Evolutionary conservation across 768 basidiomycete genomes (phyloP), one percentile per base, ranked within the genome.

Genomic region (Gloeostereum incarnatum): DNA sequence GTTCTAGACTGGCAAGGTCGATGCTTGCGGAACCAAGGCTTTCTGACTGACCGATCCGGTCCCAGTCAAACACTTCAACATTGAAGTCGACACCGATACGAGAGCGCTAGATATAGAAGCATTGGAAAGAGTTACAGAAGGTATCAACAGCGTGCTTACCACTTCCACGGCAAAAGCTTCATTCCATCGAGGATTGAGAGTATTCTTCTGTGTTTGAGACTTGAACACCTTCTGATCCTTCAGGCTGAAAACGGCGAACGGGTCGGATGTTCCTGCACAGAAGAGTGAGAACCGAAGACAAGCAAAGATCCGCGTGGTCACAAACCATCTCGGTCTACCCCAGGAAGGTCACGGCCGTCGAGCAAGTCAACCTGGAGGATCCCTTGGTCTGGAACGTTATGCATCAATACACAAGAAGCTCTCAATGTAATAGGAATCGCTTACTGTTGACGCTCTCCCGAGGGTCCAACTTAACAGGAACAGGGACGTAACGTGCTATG

Each of bases 121-220:
- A n/a, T n/a, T n/a, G n/a, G n/a, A n/a, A n/a, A n/a, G n/a, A n/a
- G n/a, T n/a, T n/a, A n/a, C n/a, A n/a, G n/a, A 46, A 24, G 37
- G 10, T 19, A n/a, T n/a, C 33, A 18, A 8, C 29, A 24, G 8
- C n/a, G 0, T 31, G 21, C 86, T 36, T 64, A 90, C 87, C 59
- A 92, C 77, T 31, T 62, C 60, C 21, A 73, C 59, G 17, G 53
- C 52, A 52, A 88, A 90, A 22, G 58, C 62, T 52, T 93, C 88
- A 45, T 85, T 77, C 90, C 90, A 94, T 26, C 79, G 77, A 0
- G 90, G 91, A 22, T 64, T 59, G 19, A 91, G 54, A 0, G 88
- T 92, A 69, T 97, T 97, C 66, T 94, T 97, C 66, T 83, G 85
- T 0, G 78, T 80, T 49, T 91, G 75, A 4, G 89, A 92, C 59